phyloP scores from a whole-genome alignment of 768 basidiomycete species.

The Mycena crocata region DNA sequence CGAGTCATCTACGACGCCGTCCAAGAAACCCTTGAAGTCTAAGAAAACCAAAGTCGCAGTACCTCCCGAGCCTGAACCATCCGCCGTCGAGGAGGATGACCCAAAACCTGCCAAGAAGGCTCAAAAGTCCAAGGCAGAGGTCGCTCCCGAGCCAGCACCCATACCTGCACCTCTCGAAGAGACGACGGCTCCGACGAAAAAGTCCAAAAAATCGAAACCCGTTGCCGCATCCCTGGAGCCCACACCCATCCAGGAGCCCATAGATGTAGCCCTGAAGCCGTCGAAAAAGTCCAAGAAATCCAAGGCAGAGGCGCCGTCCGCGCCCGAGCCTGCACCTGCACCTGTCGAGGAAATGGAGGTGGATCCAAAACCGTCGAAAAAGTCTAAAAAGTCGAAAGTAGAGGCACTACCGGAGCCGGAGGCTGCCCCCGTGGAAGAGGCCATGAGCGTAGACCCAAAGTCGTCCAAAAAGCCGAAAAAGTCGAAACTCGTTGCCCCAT shows the following conservation, averaged over 20 bases:
- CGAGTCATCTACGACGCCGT: background rate
- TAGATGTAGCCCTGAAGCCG: no score
- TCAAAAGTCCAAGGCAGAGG: constrained; percentile 12
- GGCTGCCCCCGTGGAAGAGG: constrained; percentile 6
- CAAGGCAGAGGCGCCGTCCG: background rate
- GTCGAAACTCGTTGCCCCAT: background rate
- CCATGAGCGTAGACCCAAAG: no score
- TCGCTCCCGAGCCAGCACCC: background rate
- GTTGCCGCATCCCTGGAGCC: background rate
- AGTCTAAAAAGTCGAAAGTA: constrained; percentile 17
- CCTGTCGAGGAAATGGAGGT: constrained; percentile 42
- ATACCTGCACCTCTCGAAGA: background rate
- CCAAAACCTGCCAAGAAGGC: constrained; percentile 14
- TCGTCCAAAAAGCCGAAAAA: no score
- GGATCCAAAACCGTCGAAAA: constrained; percentile 3
- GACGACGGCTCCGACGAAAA: background rate
- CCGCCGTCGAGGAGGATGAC: background rate
- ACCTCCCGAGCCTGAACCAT: constrained; percentile 26
- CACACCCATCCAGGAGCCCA: no score
- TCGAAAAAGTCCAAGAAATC: constrained; percentile 1
- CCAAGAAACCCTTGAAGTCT: constrained; percentile 38
- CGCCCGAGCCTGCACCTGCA: background rate
- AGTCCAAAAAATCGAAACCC: constrained; percentile 7
- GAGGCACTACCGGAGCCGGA: background rate
- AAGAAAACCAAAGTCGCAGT: constrained; percentile 41